phyloP scores from a whole-genome alignment of 2,329 filamentous ascomycete genomes.

The Dissoconium aciculare region DNA sequence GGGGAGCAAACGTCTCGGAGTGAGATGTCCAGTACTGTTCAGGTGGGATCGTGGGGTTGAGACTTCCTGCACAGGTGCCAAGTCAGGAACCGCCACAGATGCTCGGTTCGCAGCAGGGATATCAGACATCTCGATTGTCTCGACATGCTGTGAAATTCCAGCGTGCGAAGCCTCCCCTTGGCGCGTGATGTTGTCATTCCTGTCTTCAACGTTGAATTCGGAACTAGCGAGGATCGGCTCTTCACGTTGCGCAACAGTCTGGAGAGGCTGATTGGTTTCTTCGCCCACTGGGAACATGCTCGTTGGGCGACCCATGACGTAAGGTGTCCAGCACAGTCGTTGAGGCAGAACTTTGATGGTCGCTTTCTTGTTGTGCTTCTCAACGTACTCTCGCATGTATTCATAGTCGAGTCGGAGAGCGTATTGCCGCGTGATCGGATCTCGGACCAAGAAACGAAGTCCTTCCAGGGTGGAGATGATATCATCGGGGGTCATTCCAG shows the following conservation, averaged over 20 bases:
- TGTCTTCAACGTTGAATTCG: no score
- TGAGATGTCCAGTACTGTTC: no score
- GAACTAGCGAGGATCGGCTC: no score
- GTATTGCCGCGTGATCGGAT: conserved; percentile 77
- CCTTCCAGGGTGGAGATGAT: conserved; percentile 89
- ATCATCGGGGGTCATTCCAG: conserved; percentile 91
- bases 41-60: no score
- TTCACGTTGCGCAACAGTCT: conserved; percentile 75
- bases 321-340: conserved; percentile 84
- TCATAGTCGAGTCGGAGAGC: conserved; percentile 73
- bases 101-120: no score
- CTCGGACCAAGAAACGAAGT: conserved; percentile 72
- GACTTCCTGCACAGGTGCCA: no score
- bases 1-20: no score
- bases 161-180: no score
- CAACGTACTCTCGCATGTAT: conserved; percentile 76
- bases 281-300: conserved; percentile 25
- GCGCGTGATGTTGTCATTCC: no score
- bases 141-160: no score
- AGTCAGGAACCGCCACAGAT: no score
- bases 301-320: conserved; percentile 67
- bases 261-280: conserved; percentile 36
- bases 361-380: conserved; percentile 75
- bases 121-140: no score
- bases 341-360: conserved; percentile 73